Evolutionary conservation across 441 rosid genomes (phyloP).

Genomic region (Croton laevigatus): DNA sequence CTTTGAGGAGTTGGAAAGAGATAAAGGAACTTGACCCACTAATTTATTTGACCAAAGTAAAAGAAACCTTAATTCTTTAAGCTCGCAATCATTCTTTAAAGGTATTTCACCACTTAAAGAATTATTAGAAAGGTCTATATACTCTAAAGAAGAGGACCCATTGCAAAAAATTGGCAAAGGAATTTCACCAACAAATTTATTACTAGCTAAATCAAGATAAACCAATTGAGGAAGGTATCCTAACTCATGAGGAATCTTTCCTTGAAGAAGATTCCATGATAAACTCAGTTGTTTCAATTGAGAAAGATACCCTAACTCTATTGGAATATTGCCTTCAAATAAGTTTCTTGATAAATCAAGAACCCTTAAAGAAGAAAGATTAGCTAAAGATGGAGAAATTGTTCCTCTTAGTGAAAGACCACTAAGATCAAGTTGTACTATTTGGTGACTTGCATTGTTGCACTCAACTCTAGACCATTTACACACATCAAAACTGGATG

Average conservation of each 20-base stretch:
- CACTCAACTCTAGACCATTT: constrained; percentile 72
- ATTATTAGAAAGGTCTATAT: constrained; percentile 78
- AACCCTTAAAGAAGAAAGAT: constrained; percentile 56
- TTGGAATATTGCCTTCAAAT: constrained; percentile 60
- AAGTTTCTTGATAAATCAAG: constrained; percentile 78
- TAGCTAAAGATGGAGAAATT: constrained; percentile 60
- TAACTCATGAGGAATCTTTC: constrained; percentile 28
- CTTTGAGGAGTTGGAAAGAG: constrained; percentile 60
- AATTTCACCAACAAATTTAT: constrained; percentile 51
- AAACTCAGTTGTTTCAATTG: constrained; percentile 55
- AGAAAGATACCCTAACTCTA: constrained; percentile 49
- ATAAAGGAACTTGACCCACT: constrained; percentile 51
- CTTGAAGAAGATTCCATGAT: constrained; percentile 66
- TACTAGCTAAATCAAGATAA: constrained; percentile 62
- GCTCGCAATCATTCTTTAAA: constrained; percentile 45
- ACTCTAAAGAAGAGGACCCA: constrained; percentile 49
- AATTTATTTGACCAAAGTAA: constrained; percentile 79
- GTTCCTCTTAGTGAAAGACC: constrained; percentile 55
- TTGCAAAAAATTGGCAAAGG: constrained; percentile 63
- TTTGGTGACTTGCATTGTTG: constrained; percentile 40
- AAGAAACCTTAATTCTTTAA: constrained; percentile 53
- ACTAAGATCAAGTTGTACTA: constrained; percentile 54
- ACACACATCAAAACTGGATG: constrained; percentile 50
- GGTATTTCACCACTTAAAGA: constrained; percentile 62
- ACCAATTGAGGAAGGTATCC: constrained; percentile 45